Percentiles rank a stretch among this genome's conserved stretches.
Evolutionary conservation across 352 stramenopile species (phyloP).

Genomic region (Pythium utonaiense): DNA sequence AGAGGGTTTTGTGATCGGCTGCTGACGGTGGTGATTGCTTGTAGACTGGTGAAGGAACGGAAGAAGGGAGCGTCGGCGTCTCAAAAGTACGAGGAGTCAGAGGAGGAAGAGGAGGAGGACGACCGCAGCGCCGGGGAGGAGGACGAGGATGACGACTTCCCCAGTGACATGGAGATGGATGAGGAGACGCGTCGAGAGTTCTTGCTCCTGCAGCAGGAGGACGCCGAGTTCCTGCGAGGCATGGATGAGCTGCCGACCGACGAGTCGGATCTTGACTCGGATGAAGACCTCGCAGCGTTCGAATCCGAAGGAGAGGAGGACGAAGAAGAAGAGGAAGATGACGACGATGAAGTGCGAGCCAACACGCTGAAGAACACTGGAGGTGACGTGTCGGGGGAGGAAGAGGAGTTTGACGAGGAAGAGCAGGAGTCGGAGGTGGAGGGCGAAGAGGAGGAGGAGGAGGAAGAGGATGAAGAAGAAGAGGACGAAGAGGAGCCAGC

Average conservation of each 20-base stretch:
- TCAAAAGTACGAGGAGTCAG: not conserved
- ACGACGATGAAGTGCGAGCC: constrained; percentile 8
- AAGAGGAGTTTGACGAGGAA: constrained; percentile 23
- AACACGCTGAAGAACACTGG: constrained; percentile 1
- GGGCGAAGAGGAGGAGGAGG: constrained; percentile 10
- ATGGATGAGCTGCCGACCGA: constrained; percentile 85
- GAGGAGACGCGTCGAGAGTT: constrained; percentile 78
- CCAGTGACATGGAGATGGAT: constrained; percentile 66
- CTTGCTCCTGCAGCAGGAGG: constrained; percentile 68
- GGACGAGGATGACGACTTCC: constrained; percentile 24
- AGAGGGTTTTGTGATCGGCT: not conserved
- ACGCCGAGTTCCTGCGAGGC: constrained; percentile 76
- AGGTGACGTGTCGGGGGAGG: constrained; percentile 2
- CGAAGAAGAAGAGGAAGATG: constrained; percentile 18
- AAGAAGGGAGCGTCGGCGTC: constrained; percentile 20
- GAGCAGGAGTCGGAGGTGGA: constrained; percentile 1
- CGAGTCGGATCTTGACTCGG: constrained; percentile 70
- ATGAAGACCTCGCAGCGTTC: constrained; percentile 60
- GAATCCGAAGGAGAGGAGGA: constrained; percentile 57
- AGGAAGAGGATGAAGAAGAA: constrained; percentile 26
- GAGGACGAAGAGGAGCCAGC: constrained; percentile 24
- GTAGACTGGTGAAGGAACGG: constrained; percentile 59
- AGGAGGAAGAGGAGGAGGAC: constrained; percentile 27
- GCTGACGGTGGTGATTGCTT: not conserved
- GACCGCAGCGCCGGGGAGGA: constrained; percentile 14